Conservation (phyloP, 2,329 filamentous ascomycete genomes). For the Diaporthe caulivora region DNA sequence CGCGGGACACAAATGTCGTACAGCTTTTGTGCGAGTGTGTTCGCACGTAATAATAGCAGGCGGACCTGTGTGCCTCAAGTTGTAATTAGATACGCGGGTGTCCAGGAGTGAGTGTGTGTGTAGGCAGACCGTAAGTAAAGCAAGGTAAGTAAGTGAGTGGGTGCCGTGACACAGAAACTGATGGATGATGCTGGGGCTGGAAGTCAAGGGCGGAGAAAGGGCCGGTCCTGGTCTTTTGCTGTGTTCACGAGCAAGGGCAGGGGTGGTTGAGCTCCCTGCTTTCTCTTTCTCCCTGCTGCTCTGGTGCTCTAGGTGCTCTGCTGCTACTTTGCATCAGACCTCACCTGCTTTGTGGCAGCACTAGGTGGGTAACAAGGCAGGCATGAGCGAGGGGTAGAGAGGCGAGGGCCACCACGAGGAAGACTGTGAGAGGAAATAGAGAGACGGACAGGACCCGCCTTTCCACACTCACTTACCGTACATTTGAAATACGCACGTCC, state of each 20-base stretch:
- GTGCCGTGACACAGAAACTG: slow-evolving; percentile 4
- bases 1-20: slow-evolving; percentile 11
- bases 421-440: background rate
- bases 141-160: background rate
- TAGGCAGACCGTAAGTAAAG: too few relatives aligned
- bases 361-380: background rate
- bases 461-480: background rate
- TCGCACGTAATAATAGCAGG: slow-evolving; percentile 10
- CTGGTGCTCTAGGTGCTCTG: too few relatives aligned
- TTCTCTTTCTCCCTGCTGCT: too few relatives aligned
- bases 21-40: background rate
- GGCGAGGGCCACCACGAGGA: background rate
- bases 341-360: slow-evolving; percentile 8
- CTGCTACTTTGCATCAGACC: slow-evolving; percentile 18
- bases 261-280: slow-evolving; percentile 10
- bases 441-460: background rate
- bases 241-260: slow-evolving; percentile 18
- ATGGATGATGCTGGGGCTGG: slow-evolving; percentile 25
- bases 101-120: too few relatives aligned
- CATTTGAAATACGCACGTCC: background rate
- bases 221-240: slow-evolving; percentile 22
- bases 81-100: background rate
- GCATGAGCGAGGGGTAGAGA: slow-evolving; percentile 16
- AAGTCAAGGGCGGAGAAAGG: slow-evolving; percentile 5
- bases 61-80: background rate